Conservation (phyloP, 2,329 filamentous ascomycete species). For the Cordyceps pruinosa region DNA sequence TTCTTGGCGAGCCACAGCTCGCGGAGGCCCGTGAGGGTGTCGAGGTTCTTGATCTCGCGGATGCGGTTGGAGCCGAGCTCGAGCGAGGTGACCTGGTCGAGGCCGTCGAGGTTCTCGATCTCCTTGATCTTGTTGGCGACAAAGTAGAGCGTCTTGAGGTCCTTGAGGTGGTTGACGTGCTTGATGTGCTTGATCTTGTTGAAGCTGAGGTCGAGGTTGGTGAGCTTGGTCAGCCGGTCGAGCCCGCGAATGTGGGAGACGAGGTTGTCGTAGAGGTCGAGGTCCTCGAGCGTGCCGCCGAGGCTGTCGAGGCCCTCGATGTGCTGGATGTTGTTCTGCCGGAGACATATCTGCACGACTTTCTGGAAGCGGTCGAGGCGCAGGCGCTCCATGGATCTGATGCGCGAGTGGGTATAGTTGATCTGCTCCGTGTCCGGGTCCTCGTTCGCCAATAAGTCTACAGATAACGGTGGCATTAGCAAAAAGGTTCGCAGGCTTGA, state of each 20-base stretch:
- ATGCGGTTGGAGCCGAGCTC: constrained; percentile 92
- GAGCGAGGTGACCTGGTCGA: constrained; percentile 70
- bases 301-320: constrained; percentile 68
- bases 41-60: constrained; percentile 78
- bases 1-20: constrained; percentile 95
- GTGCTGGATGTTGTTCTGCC: constrained; percentile 80
- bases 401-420: constrained; percentile 79
- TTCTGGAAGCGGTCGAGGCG: constrained; percentile 77
- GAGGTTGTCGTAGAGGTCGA: constrained; percentile 95
- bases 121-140: constrained; percentile 89
- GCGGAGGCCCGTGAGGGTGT: constrained; percentile 68
- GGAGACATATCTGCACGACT: constrained; percentile 73
- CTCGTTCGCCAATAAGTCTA: constrained; percentile 56
- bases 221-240: constrained; percentile 69
- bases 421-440: constrained; percentile 65
- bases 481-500: neutral
- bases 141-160: constrained; percentile 80
- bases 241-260: constrained; percentile 81
- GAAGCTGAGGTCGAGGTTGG: constrained; percentile 83
- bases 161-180: constrained; percentile 67
- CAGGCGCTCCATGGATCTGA: constrained; percentile 70
- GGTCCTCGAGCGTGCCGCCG: constrained; percentile 63
- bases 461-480: neutral
- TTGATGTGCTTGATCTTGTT: constrained; percentile 99
- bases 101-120: constrained; percentile 75